phyloP scores from a whole-genome alignment of 2,329 filamentous ascomycete species.

The Fusarium neocosmosporiellum region DNA sequence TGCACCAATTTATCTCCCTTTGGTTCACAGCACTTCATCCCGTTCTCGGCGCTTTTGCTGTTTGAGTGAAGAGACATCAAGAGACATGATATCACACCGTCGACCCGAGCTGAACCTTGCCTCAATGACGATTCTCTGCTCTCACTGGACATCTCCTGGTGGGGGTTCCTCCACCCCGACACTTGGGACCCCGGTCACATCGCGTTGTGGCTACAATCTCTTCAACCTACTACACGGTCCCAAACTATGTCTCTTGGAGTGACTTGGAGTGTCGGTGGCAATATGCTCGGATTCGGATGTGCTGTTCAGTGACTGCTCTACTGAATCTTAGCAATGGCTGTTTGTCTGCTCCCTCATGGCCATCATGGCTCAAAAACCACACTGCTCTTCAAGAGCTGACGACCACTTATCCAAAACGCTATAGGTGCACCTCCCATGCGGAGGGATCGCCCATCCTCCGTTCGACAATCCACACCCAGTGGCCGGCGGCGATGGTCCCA shows the following conservation, averaged over 20 bases:
- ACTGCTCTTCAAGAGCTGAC: neutral
- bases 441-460: constrained; percentile 12
- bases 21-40: neutral
- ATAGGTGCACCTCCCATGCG: constrained; percentile 9
- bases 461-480: constrained; percentile 22
- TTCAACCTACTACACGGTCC: constrained; percentile 10
- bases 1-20: neutral
- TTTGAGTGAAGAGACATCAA: neutral
- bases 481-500: constrained; percentile 38
- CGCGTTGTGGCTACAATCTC: constrained; percentile 11
- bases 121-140: constrained; percentile 10
- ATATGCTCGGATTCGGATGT: neutral
- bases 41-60: neutral
- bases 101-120: constrained; percentile 10
- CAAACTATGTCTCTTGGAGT: neutral
- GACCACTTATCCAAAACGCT: constrained; percentile 31
- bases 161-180: constrained; percentile 25
- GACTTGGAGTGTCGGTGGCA: neutral
- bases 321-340: neutral
- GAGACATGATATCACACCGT: constrained; percentile 5
- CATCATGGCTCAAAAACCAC: neutral
- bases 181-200: constrained; percentile 19
- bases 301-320: neutral
- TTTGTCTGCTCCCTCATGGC: neutral
- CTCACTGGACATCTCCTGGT: constrained; percentile 24